A percentile compares a stretch with the other conserved stretches of the same genome.
phyloP scores from a whole-genome alignment of 129 eudicot genomes.

The Centella asiatica region DNA sequence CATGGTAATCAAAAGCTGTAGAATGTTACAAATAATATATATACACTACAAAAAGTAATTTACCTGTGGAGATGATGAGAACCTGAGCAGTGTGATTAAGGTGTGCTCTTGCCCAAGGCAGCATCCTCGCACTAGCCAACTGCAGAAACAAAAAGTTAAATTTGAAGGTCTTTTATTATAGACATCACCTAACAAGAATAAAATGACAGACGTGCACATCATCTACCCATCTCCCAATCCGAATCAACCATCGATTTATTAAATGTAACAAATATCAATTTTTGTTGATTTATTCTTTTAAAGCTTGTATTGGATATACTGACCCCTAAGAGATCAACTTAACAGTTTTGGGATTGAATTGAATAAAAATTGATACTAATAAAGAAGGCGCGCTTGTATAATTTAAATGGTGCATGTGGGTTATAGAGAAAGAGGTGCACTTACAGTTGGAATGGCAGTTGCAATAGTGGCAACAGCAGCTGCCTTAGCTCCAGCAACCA shows the following conservation, averaged over 20 bases:
- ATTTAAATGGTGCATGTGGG: background rate
- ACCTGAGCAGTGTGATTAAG: constrained; percentile 92
- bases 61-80: constrained; percentile 81
- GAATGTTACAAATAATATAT: background rate
- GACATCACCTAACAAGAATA: too few species aligned
- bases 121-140: constrained; percentile 83
- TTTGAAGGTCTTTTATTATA: background rate
- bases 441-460: constrained; percentile 87
- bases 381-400: background rate
- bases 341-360: too few species aligned
- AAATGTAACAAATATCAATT: too few species aligned
- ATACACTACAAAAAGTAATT: background rate
- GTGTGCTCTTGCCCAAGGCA: constrained; percentile 88
- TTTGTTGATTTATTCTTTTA: too few species aligned
- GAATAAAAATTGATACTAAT: too few species aligned
- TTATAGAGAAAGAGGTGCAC: constrained; percentile 5
- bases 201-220: too few species aligned
- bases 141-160: constrained; percentile 11
- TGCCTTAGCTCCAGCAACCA: constrained; percentile 88
- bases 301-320: too few species aligned
- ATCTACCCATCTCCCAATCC: too few species aligned
- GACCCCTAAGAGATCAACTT: too few species aligned
- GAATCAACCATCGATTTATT: too few species aligned
- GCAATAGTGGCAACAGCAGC: constrained; percentile 74
- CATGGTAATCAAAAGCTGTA: background rate